Conservation (phyloP, 2,329 filamentous ascomycete genomes). For the Trichoderma afroharzianum region DNA sequence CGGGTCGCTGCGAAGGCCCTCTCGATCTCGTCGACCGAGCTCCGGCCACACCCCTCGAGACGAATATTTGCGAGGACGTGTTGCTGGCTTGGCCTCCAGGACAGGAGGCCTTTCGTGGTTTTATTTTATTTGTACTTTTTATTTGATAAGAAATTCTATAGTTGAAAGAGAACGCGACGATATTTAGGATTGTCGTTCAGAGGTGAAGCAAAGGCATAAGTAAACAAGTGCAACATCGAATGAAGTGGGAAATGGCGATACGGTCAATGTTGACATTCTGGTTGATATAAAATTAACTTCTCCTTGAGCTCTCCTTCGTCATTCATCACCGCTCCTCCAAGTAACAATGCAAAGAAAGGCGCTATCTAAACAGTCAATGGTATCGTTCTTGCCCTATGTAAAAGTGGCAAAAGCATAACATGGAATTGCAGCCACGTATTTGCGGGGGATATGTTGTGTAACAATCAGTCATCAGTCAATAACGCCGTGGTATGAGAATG, state of each 20-base stretch:
- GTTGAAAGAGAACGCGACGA: too few relatives aligned
- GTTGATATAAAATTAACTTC: background rate
- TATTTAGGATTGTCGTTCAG: background rate
- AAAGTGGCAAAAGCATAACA: background rate
- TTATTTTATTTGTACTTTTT: background rate
- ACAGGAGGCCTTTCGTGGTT: background rate
- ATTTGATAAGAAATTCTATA: background rate
- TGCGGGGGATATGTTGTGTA: background rate
- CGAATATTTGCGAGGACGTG: constrained; percentile 29
- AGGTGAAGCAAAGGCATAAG: background rate
- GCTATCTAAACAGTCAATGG: constrained; percentile 15
- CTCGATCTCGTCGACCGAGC: constrained; percentile 19
- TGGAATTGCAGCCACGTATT: background rate
- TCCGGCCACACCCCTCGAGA: constrained; percentile 27
- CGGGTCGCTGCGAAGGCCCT: constrained; percentile 12
- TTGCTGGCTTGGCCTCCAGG: constrained; percentile 19
- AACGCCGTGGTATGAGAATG: constrained; percentile 10
- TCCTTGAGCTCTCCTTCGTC: background rate
- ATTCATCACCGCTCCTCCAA: constrained; percentile 1
- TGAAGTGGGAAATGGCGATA: constrained; percentile 1
- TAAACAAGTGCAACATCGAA: background rate
- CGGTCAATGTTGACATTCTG: background rate
- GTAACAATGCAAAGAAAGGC: background rate
- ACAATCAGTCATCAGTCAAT: background rate
- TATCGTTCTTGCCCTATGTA: constrained; percentile 15